A percentile compares a stretch with the other conserved stretches of the same genome.
Conservation (phyloP, 352 stramenopile species). For the Globisporangium nagaii region DNA sequence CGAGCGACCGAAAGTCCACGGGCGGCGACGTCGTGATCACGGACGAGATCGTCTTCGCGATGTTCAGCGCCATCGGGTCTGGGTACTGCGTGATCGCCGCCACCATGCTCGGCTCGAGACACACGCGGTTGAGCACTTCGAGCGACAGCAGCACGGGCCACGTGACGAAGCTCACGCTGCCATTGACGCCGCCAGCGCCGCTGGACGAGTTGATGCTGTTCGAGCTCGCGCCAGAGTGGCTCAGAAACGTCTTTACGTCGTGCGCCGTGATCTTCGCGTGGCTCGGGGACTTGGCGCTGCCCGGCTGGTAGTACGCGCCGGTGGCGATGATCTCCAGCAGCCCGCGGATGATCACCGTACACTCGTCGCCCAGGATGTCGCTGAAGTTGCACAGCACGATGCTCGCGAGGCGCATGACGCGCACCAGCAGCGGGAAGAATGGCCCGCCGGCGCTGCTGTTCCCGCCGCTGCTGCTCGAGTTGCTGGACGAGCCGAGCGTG, state of each 20-base stretch:
- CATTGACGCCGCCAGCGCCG: conserved; percentile 14
- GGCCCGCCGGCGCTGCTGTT: conserved; percentile 17
- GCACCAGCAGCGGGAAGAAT: conserved; percentile 80
- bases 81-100: conserved; percentile 59
- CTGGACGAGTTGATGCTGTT: conserved; percentile 15
- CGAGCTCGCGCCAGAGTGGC: conserved; percentile 22
- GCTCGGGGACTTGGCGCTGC: conserved; percentile 43
- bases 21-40: conserved; percentile 79
- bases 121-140: conserved; percentile 77
- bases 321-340: conserved; percentile 80
- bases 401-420: conserved; percentile 75
- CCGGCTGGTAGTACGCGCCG: conserved; percentile 52
- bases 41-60: conserved; percentile 62
- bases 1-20: conserved; percentile 54
- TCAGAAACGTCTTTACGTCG: conserved; percentile 68
- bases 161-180: conserved; percentile 64
- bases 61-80: conserved; percentile 44
- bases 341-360: conserved; percentile 49
- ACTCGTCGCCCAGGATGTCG: conserved; percentile 56
- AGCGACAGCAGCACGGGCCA: conserved; percentile 78
- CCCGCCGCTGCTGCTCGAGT: conserved; percentile 31
- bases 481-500: conserved; percentile 21
- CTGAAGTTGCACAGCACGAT: conserved; percentile 77
- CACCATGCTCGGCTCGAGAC: conserved; percentile 59
- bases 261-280: conserved; percentile 45